phyloP scores from a whole-genome alignment of 352 stramenopile genomes.

The Aphanomyces stellatus region DNA sequence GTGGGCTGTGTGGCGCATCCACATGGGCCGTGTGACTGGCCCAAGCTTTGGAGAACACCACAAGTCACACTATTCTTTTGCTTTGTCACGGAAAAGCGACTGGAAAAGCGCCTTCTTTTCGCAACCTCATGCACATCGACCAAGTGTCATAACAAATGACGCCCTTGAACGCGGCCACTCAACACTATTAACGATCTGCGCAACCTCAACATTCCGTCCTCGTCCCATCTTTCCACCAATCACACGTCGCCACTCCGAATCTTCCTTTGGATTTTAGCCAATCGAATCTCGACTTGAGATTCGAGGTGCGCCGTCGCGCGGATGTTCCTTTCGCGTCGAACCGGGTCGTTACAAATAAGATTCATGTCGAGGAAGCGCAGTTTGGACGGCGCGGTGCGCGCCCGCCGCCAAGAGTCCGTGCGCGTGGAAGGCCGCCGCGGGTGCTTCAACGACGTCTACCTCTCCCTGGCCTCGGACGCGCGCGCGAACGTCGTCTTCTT shows the following conservation, averaged over 20 bases:
- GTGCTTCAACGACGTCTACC: slow-evolving; percentile 35
- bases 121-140: too few relatives aligned
- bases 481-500: slow-evolving; percentile 57
- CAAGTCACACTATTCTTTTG: too few relatives aligned
- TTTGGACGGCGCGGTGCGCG: not conserved
- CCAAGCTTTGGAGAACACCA: too few relatives aligned
- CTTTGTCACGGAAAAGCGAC: too few relatives aligned
- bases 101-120: too few relatives aligned
- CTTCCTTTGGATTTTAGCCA: not conserved
- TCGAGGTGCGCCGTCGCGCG: not conserved
- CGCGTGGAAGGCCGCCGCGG: not conserved
- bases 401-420: not conserved
- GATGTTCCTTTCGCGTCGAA: not conserved
- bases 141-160: too few relatives aligned
- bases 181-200: too few relatives aligned
- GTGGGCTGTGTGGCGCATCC: too few relatives aligned
- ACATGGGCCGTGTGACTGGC: too few relatives aligned
- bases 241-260: not conserved
- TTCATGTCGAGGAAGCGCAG: not conserved
- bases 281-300: not conserved
- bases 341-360: not conserved
- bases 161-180: too few relatives aligned
- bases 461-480: slow-evolving; percentile 26
- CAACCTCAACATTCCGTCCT: too few relatives aligned
- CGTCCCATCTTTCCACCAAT: not conserved